phyloP scores from a whole-genome alignment of 2,329 filamentous ascomycete genomes.

The Alternaria viburni region DNA sequence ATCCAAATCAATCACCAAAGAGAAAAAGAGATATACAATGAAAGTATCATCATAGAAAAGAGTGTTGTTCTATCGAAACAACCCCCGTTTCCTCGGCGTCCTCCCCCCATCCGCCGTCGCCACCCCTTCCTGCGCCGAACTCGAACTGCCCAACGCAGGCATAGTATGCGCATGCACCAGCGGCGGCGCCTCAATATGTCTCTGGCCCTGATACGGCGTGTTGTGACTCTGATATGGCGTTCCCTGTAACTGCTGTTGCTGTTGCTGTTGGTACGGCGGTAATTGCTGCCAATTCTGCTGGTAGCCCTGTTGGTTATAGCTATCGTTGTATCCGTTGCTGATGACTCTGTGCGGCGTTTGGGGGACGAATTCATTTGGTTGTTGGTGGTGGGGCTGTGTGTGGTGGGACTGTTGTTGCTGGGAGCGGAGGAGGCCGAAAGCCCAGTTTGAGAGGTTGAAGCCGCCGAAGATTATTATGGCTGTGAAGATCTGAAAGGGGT shows the following conservation, averaged over 20 bases:
- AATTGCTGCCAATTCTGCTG: slow-evolving; percentile 22
- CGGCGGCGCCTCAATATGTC: slow-evolving; percentile 27
- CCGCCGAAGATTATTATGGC: slow-evolving; percentile 57
- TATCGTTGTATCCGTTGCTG: slow-evolving; percentile 20
- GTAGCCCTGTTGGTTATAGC: slow-evolving; percentile 19
- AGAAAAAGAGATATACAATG: neutral
- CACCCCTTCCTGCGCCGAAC: slow-evolving; percentile 8
- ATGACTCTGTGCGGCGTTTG: slow-evolving; percentile 42
- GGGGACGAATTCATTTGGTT: slow-evolving; percentile 30
- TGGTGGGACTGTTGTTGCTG: slow-evolving; percentile 37
- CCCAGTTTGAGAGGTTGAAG: slow-evolving; percentile 65
- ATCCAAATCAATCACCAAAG: neutral
- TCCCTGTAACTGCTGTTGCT: slow-evolving; percentile 7
- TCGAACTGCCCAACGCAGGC: slow-evolving; percentile 29
- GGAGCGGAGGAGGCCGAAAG: slow-evolving; percentile 62
- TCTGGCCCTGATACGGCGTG: slow-evolving; percentile 11
- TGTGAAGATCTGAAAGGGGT: slow-evolving; percentile 53
- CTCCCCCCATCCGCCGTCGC: slow-evolving; percentile 13
- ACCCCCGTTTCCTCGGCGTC: slow-evolving; percentile 26
- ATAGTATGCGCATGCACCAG: slow-evolving; percentile 37
- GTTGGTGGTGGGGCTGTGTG: slow-evolving; percentile 4
- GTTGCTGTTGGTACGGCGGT: slow-evolving; percentile 7
- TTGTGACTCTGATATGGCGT: slow-evolving; percentile 27
- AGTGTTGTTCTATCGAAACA: slow-evolving; percentile 18
- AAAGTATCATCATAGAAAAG: neutral